Evolutionary conservation across 169 alveolate genomes (phyloP).

Genomic region (Cryptosporidium xiaoi): DNA sequence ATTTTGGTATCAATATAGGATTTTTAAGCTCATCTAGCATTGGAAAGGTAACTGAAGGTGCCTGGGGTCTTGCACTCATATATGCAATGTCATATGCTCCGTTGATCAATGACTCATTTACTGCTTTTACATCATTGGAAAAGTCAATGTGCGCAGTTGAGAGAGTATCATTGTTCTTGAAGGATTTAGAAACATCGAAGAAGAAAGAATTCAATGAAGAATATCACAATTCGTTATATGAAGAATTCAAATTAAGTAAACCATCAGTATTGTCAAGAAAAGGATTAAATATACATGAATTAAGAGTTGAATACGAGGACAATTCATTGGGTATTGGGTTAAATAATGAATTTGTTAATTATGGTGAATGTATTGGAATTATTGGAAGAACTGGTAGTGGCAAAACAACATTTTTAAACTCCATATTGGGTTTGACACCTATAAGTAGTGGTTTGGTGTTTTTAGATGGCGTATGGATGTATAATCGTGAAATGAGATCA

Average conservation of each 20-base stretch:
- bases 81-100: constrained; percentile 71
- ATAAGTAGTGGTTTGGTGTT: constrained; percentile 3
- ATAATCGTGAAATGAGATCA: constrained; percentile 27
- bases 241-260: background rate
- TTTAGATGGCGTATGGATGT: constrained; percentile 30
- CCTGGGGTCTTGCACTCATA: constrained; percentile 69
- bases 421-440: constrained; percentile 55
- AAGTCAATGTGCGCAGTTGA: constrained; percentile 73
- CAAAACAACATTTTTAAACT: constrained; percentile 49
- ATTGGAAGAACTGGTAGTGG: constrained; percentile 73
- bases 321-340: constrained; percentile 55
- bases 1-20: constrained; percentile 13
- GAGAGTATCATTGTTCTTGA: constrained; percentile 39
- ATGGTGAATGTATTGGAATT: constrained; percentile 66
- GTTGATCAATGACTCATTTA: constrained; percentile 31
- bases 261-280: background rate
- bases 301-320: constrained; percentile 32
- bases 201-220: constrained; percentile 29
- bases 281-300: constrained; percentile 41
- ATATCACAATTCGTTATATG: constrained; percentile 5
- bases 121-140: constrained; percentile 42
- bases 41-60: constrained; percentile 12
- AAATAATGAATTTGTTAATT: constrained; percentile 13
- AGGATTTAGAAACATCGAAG: constrained; percentile 23
- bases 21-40: background rate